A percentile compares a stretch with the other conserved stretches of the same genome.
Evolutionary conservation across 106 monocot genomes (phyloP).

Genomic region (Dioscorea alata): DNA sequence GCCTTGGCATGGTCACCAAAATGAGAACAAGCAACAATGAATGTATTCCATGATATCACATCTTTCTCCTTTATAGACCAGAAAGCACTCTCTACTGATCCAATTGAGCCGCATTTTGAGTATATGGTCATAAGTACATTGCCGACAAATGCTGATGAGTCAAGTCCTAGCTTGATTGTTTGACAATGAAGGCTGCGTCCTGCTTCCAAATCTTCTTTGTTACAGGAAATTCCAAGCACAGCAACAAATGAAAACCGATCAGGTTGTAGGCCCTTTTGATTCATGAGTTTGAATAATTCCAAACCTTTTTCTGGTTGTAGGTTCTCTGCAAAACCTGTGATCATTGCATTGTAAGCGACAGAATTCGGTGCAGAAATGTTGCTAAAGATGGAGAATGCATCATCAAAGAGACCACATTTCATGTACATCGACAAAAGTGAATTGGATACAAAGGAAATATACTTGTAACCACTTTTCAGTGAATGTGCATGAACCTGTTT

Average conservation of each 20-base stretch:
- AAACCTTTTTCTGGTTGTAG: constrained; percentile 24
- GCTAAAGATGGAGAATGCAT: constrained; percentile 38
- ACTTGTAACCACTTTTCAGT: constrained; percentile 29
- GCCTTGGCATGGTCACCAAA: constrained; percentile 41
- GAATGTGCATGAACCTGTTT: constrained; percentile 45
- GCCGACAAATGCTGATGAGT: constrained; percentile 46
- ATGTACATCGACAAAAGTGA: constrained; percentile 68
- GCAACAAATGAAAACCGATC: constrained; percentile 54
- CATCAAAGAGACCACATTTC: constrained; percentile 37
- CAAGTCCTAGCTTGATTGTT: constrained; percentile 50
- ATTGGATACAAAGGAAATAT: constrained; percentile 55
- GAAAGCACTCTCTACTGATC: constrained; percentile 41
- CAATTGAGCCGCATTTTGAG: constrained; percentile 19
- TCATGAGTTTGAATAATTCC: constrained; percentile 50
- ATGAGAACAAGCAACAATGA: constrained; percentile 35
- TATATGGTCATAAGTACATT: constrained; percentile 63
- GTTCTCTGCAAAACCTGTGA: constrained; percentile 45
- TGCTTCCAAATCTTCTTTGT: constrained; percentile 12
- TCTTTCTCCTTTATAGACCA: constrained; percentile 41
- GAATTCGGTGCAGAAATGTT: constrained; percentile 25
- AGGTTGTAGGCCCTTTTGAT: constrained; percentile 17
- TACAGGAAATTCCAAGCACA: constrained; percentile 28
- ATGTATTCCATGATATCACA: constrained; percentile 50
- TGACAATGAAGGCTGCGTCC: constrained; percentile 41
- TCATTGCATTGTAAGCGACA: constrained; percentile 59